Evolutionary conservation across 164 flowering plant species (phyloP).

Genomic region (Sextonia rubra): DNA sequence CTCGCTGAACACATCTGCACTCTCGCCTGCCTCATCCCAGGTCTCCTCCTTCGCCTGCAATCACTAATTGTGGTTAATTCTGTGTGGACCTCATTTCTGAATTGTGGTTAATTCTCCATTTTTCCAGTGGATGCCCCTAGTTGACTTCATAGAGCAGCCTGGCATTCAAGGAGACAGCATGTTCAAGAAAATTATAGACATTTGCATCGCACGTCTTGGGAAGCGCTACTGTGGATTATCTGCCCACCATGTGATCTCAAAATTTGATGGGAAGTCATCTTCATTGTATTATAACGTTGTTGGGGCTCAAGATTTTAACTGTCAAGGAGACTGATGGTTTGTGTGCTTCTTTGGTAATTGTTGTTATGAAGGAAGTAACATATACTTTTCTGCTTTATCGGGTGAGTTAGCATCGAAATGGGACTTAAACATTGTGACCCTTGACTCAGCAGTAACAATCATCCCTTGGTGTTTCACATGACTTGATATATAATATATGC

Average conservation of each 20-base stretch:
- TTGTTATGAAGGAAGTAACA: background rate
- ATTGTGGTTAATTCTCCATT: background rate
- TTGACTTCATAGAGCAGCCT: conserved; percentile 70
- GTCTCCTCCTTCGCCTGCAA: too few relatives aligned
- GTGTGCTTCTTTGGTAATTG: background rate
- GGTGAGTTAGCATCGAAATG: background rate
- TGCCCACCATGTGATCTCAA: conserved; percentile 53
- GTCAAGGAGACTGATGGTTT: conserved; percentile 30
- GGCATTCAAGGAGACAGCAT: conserved; percentile 51
- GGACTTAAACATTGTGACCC: background rate
- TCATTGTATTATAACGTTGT: conserved; percentile 63
- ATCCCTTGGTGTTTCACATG: background rate
- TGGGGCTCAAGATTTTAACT: conserved; percentile 35
- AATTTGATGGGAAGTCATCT: conserved; percentile 66
- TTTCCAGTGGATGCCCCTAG: conserved; percentile 86
- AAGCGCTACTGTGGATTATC: conserved; percentile 67
- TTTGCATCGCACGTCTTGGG: conserved; percentile 61
- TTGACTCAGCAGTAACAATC: background rate
- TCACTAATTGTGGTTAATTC: too few relatives aligned
- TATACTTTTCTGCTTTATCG: background rate
- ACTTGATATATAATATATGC: background rate
- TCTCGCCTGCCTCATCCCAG: too few relatives aligned
- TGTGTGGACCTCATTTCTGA: background rate
- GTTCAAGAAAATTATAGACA: conserved; percentile 72
- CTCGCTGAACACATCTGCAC: too few relatives aligned